Percentiles rank a stretch among this genome's conserved stretches.
These are phyloP conservation scores for Lippia alba DNA, from an alignment of 305 asterid genomes.

Conservation along the genomic window DNA sequence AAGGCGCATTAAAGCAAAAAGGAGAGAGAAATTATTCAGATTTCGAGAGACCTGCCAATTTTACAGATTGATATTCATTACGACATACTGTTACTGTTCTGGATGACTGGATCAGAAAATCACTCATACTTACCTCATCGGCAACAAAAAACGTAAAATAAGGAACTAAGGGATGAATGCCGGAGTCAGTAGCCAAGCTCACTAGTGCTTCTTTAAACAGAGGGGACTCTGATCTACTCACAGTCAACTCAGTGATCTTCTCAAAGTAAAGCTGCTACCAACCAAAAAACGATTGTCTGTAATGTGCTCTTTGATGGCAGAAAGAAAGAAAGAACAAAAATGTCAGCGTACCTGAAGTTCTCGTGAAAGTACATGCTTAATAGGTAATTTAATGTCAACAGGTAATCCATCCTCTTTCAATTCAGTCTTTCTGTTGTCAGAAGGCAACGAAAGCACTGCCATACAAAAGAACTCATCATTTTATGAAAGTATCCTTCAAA, in stretches of 20 bases:
- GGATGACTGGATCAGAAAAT: slow-evolving; percentile 24
- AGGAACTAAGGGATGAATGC: slow-evolving; percentile 97
- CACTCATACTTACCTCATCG: slow-evolving; percentile 69
- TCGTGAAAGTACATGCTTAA: slow-evolving; percentile 93
- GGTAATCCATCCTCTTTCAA: slow-evolving; percentile 81
- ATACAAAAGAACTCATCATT: slow-evolving; percentile 34
- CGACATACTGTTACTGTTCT: slow-evolving; percentile 13
- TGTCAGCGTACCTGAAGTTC: slow-evolving; percentile 84
- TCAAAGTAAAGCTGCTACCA: slow-evolving; percentile 90
- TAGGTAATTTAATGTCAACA: slow-evolving; percentile 86
- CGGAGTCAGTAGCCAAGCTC: slow-evolving; percentile 98
- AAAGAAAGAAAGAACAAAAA: slow-evolving; percentile 34
- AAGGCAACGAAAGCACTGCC: slow-evolving; percentile 65
- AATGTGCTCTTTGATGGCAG: slow-evolving; percentile 28
- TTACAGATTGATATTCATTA: slow-evolving; percentile 30
- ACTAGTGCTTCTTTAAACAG: slow-evolving; percentile 82
- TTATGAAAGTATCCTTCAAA: slow-evolving; percentile 23
- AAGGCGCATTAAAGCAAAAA: slow-evolving; percentile 95
- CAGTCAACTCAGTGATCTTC: slow-evolving; percentile 86
- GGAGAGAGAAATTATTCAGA: slow-evolving; percentile 70
- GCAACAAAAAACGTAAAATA: slow-evolving; percentile 91
- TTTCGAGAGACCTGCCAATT: slow-evolving; percentile 80
- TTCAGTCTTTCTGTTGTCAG: slow-evolving; percentile 73
- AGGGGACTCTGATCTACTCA: slow-evolving; percentile 70
- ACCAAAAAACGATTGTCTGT: slow-evolving; percentile 29